Conservation (phyloP, 192 early-diverging fungal genomes). For the Coemansia sp. region DNA sequence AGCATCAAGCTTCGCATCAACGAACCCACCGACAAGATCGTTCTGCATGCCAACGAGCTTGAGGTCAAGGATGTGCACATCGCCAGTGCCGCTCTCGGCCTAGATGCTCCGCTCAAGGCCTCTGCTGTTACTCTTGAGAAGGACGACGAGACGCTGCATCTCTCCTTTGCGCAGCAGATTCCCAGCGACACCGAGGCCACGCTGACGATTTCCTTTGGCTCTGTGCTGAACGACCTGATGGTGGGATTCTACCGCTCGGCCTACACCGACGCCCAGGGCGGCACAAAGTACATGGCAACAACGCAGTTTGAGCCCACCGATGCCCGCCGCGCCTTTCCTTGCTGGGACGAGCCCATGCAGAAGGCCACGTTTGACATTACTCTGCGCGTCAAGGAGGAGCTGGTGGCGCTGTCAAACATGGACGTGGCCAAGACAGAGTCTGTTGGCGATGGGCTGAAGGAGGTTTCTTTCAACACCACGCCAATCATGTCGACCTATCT, state of each 20-base stretch:
- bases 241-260: constrained; percentile 89
- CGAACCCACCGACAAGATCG: constrained; percentile 63
- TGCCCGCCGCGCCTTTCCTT: constrained; percentile 91
- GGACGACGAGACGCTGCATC: constrained; percentile 52
- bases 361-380: constrained; percentile 96
- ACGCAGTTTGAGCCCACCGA: constrained; percentile 97
- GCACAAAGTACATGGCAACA: constrained; percentile 73
- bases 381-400: constrained; percentile 70
- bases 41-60: constrained; percentile 68
- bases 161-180: constrained; percentile 63
- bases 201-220: constrained; percentile 63
- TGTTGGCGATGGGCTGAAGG: constrained; percentile 59
- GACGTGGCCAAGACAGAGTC: constrained; percentile 49
- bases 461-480: constrained; percentile 84
- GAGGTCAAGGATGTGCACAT: constrained; percentile 53
- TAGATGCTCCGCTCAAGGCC: constrained; percentile 20
- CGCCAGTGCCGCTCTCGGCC: constrained; percentile 57
- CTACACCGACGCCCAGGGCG: constrained; percentile 66
- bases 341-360: constrained; percentile 93
- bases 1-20: constrained; percentile 68
- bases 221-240: constrained; percentile 84
- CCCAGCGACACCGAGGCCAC: constrained; percentile 55
- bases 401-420: constrained; percentile 94
- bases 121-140: constrained; percentile 29
- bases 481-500: constrained; percentile 95